phyloP scores from a whole-genome alignment of 805 yeast species.

The Saccharomycodes ludwigii region DNA sequence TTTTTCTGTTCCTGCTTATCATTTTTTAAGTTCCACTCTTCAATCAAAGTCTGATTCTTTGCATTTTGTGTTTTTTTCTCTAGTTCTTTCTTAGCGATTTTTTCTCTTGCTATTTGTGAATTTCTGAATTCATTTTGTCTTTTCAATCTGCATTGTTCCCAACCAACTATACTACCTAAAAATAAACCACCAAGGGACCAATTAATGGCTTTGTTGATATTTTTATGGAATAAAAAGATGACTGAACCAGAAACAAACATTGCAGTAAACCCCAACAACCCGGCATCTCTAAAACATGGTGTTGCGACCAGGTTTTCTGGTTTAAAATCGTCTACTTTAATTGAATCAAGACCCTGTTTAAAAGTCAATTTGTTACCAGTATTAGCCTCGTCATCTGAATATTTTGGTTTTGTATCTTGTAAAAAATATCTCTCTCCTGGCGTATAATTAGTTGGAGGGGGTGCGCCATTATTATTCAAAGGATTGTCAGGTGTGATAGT shows the following conservation, averaged over 20 bases:
- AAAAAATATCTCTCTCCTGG: constrained; percentile 26
- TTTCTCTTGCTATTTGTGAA: constrained; percentile 56
- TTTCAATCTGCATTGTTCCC: constrained; percentile 83
- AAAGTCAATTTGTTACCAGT: constrained; percentile 16
- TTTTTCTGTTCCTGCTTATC: constrained; percentile 3
- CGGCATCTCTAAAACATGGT: constrained; percentile 76
- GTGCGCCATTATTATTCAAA: too few species aligned
- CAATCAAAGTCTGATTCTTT: constrained; percentile 5
- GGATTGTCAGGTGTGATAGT: too few species aligned
- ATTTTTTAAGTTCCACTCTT: constrained; percentile 2
- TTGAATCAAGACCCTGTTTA: constrained; percentile 28
- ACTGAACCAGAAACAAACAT: constrained; percentile 60
- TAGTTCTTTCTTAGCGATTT: constrained; percentile 21
- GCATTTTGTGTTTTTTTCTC: constrained; percentile 12
- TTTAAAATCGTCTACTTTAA: constrained; percentile 40
- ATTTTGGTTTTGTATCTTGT: constrained; percentile 30
- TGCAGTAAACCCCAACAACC: constrained; percentile 60
- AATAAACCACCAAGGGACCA: constrained; percentile 78
- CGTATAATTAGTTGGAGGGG: constrained; percentile 17
- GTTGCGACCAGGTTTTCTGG: constrained; percentile 39
- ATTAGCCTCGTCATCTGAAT: constrained; percentile 19
- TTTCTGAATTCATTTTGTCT: constrained; percentile 55
- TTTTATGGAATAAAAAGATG: constrained; percentile 54
- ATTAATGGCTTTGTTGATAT: constrained; percentile 49
- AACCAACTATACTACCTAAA: constrained; percentile 69